A percentile compares a stretch with the other conserved stretches of the same genome.
phyloP scores from a whole-genome alignment of 768 basidiomycete species.

The Suillus weaverae region DNA sequence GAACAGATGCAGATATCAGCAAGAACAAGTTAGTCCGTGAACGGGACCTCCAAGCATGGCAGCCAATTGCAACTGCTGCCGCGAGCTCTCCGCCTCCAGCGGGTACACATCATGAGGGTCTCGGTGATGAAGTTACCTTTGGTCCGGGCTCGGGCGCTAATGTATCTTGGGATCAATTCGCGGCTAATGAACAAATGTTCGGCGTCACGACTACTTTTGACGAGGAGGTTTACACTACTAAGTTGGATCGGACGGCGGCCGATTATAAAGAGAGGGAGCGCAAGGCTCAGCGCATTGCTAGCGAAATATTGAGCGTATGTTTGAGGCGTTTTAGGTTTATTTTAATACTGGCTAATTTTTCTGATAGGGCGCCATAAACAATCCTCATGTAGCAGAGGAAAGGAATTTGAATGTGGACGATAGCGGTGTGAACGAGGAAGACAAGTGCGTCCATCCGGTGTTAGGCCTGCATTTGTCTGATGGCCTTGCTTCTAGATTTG shows the following conservation, averaged over 20 bases:
- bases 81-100: constrained; percentile 32
- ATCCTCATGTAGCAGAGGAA: constrained; percentile 90
- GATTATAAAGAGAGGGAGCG: constrained; percentile 90
- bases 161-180: constrained; percentile 87
- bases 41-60: constrained; percentile 83
- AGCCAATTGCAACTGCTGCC: constrained; percentile 40
- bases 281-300: constrained; percentile 84
- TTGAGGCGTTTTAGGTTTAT: background rate
- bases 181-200: constrained; percentile 88
- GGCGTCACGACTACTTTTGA: constrained; percentile 91
- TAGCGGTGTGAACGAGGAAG: constrained; percentile 86
- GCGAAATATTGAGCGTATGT: constrained; percentile 86
- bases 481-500: constrained; percentile 87
- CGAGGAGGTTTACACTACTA: constrained; percentile 94
- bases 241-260: constrained; percentile 77
- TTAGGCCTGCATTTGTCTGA: constrained; percentile 85
- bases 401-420: constrained; percentile 65
- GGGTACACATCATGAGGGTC: constrained; percentile 27
- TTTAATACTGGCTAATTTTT: constrained; percentile 14
- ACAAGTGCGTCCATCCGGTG: constrained; percentile 81
- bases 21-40: constrained; percentile 56
- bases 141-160: constrained; percentile 48
- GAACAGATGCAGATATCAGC: constrained; percentile 80
- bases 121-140: constrained; percentile 71
- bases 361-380: constrained; percentile 58